Percentiles rank a stretch among this genome's conserved stretches.
phyloP scores from a whole-genome alignment of 257 asterid species.

The Parsonsia alboflavescens region DNA sequence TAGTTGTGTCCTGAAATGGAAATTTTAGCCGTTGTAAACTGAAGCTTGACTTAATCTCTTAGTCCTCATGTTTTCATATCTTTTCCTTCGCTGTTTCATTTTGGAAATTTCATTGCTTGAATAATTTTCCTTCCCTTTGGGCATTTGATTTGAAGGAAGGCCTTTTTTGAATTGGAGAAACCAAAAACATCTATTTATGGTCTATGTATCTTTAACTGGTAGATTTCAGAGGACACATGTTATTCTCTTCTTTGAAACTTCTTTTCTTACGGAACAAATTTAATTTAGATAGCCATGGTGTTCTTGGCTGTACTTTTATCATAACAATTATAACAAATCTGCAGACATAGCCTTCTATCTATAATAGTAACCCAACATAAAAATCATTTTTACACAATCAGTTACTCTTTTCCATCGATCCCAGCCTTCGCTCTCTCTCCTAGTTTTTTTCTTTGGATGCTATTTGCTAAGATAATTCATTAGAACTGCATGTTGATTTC shows the following conservation, averaged over 20 bases:
- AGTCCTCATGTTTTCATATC: background rate
- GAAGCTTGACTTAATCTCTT: background rate
- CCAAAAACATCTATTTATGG: background rate
- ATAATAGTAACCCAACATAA: too few species aligned
- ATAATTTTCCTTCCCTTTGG: background rate
- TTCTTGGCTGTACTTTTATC: background rate
- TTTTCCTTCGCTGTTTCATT: background rate
- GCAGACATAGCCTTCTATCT: too few species aligned
- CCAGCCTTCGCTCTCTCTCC: too few species aligned
- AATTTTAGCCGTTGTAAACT: background rate
- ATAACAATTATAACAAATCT: too few species aligned
- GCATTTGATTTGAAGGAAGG: background rate
- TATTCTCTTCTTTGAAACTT: background rate
- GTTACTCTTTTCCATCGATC: too few species aligned
- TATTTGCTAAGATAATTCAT: background rate
- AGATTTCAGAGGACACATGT: background rate
- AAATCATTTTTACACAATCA: too few species aligned
- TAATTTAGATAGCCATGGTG: background rate
- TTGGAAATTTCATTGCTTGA: background rate
- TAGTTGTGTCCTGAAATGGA: conserved; percentile 12
- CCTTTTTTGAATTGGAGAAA: background rate
- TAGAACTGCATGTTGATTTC: background rate
- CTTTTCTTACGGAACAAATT: background rate
- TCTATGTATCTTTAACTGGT: background rate
- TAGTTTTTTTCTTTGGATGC: background rate